Evolutionary conservation across 495 filamentous ascomycete species (phyloP).

Genomic region (Saxophila tyrrhenica): DNA sequence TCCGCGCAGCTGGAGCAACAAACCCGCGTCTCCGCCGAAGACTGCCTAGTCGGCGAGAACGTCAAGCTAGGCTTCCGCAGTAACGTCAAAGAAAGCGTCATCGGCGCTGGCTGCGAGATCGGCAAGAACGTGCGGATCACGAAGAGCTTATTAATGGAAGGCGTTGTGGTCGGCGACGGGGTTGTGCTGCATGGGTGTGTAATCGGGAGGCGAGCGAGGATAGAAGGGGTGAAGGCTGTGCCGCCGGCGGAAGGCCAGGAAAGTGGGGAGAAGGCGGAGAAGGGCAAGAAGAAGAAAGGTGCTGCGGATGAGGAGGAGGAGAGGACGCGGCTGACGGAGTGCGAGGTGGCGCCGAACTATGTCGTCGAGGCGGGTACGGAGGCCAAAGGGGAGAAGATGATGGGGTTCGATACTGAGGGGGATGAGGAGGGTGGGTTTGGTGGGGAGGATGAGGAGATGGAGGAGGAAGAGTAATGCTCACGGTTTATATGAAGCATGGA

Average conservation of each 20-base stretch:
- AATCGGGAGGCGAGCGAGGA: conserved; percentile 59
- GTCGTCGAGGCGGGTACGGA: conserved; percentile 61
- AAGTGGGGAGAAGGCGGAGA: conserved; percentile 68
- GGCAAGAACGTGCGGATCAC: conserved; percentile 64
- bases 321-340: conserved; percentile 65
- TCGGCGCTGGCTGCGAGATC: conserved; percentile 79
- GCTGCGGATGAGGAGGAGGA: conserved; percentile 38
- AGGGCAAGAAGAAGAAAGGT: conserved; percentile 62
- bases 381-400: conserved; percentile 26
- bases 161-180: conserved; percentile 65
- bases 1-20: conserved; percentile 62
- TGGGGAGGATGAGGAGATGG: conserved; percentile 5
- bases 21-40: conserved; percentile 60
- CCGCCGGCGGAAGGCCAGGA: conserved; percentile 38
- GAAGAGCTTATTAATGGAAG: conserved; percentile 83
- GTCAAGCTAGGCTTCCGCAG: conserved; percentile 71
- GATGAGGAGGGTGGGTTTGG: conserved; percentile 15
- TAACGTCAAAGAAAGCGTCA: conserved; percentile 78
- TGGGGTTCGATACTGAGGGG: conserved; percentile 22
- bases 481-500: not conserved
- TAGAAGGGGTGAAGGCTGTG: conserved; percentile 50
- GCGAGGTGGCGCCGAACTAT: conserved; percentile 78
- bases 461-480: not conserved
- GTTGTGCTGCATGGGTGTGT: conserved; percentile 72
- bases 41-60: conserved; percentile 73